Evolutionary conservation across 352 stramenopile species (phyloP).

Genomic region (Blastocystis sp.): DNA sequence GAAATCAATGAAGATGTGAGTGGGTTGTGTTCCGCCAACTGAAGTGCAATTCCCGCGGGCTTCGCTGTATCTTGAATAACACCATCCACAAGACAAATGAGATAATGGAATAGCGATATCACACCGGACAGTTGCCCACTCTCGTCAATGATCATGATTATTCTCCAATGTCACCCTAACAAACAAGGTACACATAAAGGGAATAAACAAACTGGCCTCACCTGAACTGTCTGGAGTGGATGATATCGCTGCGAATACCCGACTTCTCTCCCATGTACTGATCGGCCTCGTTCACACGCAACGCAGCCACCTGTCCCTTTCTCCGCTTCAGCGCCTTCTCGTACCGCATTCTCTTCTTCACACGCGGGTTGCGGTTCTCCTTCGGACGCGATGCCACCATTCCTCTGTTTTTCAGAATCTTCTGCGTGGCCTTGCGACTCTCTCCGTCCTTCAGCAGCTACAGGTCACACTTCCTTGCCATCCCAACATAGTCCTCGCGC

Average conservation of each 20-base stretch:
- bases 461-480: constrained; percentile 62
- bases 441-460: constrained; percentile 68
- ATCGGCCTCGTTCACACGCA: constrained; percentile 71
- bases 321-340: constrained; percentile 86
- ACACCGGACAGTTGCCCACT: too few species aligned
- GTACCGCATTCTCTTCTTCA: constrained; percentile 95
- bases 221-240: constrained; percentile 58
- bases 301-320: constrained; percentile 82
- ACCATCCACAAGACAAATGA: too few species aligned
- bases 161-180: neutral
- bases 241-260: constrained; percentile 77
- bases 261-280: constrained; percentile 76
- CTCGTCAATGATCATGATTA: neutral
- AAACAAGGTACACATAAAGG: neutral
- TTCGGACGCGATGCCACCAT: constrained; percentile 93
- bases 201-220: neutral
- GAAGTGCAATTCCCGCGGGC: too few species aligned
- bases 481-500: constrained; percentile 63
- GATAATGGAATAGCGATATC: too few species aligned
- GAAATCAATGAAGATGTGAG: too few species aligned
- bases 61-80: too few species aligned
- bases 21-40: too few species aligned
- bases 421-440: constrained; percentile 78
- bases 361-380: constrained; percentile 90
- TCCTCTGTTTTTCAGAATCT: constrained; percentile 94